Conservation (phyloP, 1,139 yeast genomes). For the Hanseniaspora uvarum region DNA sequence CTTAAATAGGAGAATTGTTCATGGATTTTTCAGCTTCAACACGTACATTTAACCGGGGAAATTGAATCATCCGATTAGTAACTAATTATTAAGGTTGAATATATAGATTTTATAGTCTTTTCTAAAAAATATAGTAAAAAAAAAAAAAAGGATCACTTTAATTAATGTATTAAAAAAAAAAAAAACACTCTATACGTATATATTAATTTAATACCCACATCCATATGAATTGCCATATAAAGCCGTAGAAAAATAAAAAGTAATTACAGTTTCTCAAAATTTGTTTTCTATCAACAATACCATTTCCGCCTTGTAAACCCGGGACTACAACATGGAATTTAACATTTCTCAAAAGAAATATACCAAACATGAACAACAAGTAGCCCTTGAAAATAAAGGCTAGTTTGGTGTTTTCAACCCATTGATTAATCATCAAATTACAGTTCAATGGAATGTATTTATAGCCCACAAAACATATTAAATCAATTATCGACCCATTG, state of each 20-base stretch:
- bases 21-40: no score
- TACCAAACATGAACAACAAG: constrained; percentile 48
- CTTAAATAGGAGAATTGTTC: no score
- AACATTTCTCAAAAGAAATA: constrained; percentile 73
- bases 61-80: no score
- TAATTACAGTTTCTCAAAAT: constrained; percentile 78
- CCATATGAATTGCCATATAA: constrained; percentile 59
- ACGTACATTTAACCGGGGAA: no score
- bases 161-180: neutral
- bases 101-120: neutral
- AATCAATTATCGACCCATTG: constrained; percentile 43
- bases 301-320: constrained; percentile 43
- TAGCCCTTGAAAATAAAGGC: constrained; percentile 37
- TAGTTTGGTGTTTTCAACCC: constrained; percentile 29
- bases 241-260: constrained; percentile 76
- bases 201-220: constrained; percentile 43
- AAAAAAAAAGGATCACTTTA: no score
- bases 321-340: constrained; percentile 52
- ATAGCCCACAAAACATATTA: constrained; percentile 85
- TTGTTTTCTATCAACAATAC: constrained; percentile 49
- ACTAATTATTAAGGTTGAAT: no score
- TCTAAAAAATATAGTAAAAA: no score
- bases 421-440: constrained; percentile 41
- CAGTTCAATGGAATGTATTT: constrained; percentile 74
- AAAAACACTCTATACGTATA: neutral